Base-by-base conservation (phyloP, 768 basidiomycete genomes). In the Coprinopsis strossmayeri region DNA sequence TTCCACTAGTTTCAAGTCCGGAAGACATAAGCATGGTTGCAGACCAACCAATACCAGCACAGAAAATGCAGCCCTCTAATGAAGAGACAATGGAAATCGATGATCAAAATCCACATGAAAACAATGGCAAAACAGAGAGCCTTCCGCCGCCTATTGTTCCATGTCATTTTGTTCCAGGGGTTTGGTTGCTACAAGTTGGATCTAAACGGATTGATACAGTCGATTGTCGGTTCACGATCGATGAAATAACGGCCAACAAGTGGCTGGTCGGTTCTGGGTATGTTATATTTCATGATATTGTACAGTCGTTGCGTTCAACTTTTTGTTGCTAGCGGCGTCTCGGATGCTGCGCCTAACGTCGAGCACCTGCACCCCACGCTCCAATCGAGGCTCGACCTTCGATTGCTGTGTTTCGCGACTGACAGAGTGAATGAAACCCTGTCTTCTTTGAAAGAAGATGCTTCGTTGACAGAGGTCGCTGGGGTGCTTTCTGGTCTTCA, bases 171-270 rank as follows among this genome's bases (percentile, higher is more conserved):
- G 60, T 73, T 24, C 72, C 72, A 42, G 72, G 71, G 4, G 46
- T 74, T 5, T 75, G 73, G 72, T 60, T 69, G 41, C 53, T 61
- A 26, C 64, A 64, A 46, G 50, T 55, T 2, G 71, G 68, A 9
- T 59, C 63, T 5, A 32, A 54, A n/a, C 48, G 58, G 23, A 46
- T 69, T n/a, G 63, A 60, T 34, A 64, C 69, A 15, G 25, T 68
- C 39, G 64, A 66, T 27, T 66, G 64, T 51, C 54, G 55, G 24
- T 69, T 76, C 51, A 60, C 67, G 28, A 55, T 76, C 43, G 68
- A 71, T 46, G 42, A 59, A 27, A 59, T 58, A 43, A 64, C 65
- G 11, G 65, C 65, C n/a, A 43, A 49, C 4, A 66, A 57, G 44
- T 71, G 70, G 69, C 54, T 60, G 39, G 25, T 70, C 32, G 43